A percentile compares a stretch with the other conserved stretches of the same genome.
Conservation (phyloP, 257 asterid species). For the Solanum paucissectum region DNA sequence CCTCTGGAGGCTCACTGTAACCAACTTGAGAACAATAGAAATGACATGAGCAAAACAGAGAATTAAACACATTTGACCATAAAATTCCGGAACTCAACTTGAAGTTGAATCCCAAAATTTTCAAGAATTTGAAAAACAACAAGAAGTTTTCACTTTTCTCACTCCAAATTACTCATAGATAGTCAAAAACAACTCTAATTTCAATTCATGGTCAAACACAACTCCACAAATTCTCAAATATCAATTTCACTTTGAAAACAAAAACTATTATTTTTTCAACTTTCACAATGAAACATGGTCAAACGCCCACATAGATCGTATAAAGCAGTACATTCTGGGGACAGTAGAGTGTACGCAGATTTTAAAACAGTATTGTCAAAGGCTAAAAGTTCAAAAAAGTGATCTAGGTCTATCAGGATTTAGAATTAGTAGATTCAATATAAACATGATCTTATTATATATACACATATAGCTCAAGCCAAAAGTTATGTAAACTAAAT, state of each 20-base stretch:
- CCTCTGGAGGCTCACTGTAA: slow-evolving; percentile 24
- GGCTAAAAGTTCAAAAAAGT: background rate
- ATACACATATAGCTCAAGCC: background rate
- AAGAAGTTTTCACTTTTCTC: background rate
- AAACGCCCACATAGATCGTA: background rate
- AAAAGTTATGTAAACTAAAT: background rate
- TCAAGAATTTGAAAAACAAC: background rate
- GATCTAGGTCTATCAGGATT: background rate
- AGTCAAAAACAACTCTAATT: background rate
- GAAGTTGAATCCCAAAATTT: background rate
- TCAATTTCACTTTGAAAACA: background rate
- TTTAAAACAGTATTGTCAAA: background rate
- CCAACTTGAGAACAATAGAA: slow-evolving; percentile 8
- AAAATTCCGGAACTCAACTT: background rate
- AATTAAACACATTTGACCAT: background rate
- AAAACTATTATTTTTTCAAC: background rate
- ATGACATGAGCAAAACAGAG: background rate
- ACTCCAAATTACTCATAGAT: background rate
- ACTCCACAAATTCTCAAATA: background rate
- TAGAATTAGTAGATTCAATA: background rate
- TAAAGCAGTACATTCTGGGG: background rate
- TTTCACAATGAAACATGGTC: background rate
- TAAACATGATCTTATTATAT: background rate
- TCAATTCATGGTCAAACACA: background rate
- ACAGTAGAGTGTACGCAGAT: background rate